Conservation (phyloP, 2,329 filamentous ascomycete species). For the Ceratocystis papillata region DNA sequence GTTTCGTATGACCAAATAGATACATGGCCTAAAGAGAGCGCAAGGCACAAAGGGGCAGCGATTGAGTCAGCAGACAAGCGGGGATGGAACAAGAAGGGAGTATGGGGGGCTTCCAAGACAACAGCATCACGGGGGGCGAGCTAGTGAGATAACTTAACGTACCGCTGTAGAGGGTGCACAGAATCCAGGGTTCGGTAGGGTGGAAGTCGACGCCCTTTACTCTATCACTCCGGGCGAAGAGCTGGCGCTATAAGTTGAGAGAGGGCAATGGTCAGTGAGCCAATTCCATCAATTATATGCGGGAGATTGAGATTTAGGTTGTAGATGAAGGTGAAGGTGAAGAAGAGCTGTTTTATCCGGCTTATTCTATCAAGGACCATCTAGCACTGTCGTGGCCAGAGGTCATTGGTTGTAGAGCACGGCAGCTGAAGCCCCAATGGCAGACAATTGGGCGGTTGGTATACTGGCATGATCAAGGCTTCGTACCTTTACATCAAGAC, state of each 20-base stretch:
- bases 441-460: neutral
- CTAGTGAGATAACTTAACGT: constrained; percentile 31
- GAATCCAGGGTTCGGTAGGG: constrained; percentile 89
- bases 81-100: constrained; percentile 22
- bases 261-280: constrained; percentile 11
- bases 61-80: constrained; percentile 16
- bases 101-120: neutral
- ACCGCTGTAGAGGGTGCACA: constrained; percentile 95
- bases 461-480: constrained; percentile 3
- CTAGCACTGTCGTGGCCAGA: neutral
- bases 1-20: constrained; percentile 99
- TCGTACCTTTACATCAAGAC: constrained; percentile 26
- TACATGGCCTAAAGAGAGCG: constrained; percentile 63
- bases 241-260: constrained; percentile 34
- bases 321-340: neutral
- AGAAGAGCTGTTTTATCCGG: neutral
- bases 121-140: constrained; percentile 10
- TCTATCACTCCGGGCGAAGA: constrained; percentile 73
- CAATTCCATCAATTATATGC: neutral
- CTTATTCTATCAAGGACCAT: neutral
- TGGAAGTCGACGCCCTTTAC: constrained; percentile 98
- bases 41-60: neutral
- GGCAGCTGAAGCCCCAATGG: constrained; percentile 5
- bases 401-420: neutral
- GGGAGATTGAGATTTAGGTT: neutral